Conservation (phyloP, 805 yeast genomes). For the Monosporozyma siamensis region DNA sequence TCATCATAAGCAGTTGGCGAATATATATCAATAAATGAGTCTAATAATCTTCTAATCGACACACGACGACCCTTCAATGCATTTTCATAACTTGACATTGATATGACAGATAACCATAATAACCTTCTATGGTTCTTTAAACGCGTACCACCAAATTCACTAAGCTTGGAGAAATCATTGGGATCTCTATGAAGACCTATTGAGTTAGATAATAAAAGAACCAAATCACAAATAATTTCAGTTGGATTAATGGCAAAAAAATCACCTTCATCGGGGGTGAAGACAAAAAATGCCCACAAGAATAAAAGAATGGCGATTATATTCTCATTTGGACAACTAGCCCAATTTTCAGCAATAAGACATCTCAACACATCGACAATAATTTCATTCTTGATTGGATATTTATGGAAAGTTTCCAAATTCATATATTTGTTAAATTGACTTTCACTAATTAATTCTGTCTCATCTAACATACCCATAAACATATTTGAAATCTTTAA, state of each 20-base stretch:
- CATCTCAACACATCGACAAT: slow-evolving; percentile 18
- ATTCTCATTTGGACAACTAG: slow-evolving; percentile 27
- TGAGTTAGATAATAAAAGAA: slow-evolving; percentile 21
- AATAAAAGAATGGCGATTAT: slow-evolving; percentile 22
- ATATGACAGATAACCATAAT: slow-evolving; percentile 22
- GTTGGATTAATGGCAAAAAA: slow-evolving; percentile 23
- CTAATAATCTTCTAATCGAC: slow-evolving; percentile 9
- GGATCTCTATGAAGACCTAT: slow-evolving; percentile 30
- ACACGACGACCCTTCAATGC: slow-evolving; percentile 22
- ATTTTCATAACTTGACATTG: slow-evolving; percentile 20
- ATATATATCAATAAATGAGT: slow-evolving; percentile 15
- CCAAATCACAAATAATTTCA: slow-evolving; percentile 22
- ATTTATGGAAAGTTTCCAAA: slow-evolving; percentile 12
- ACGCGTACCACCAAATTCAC: slow-evolving; percentile 8
- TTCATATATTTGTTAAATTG: slow-evolving; percentile 1
- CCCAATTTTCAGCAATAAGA: slow-evolving; percentile 22
- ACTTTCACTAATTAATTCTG: slow-evolving; percentile 3
- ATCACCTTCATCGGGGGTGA: slow-evolving; percentile 30
- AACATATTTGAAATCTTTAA: slow-evolving; percentile 25
- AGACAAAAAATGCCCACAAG: slow-evolving; percentile 27
- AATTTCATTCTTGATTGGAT: slow-evolving; percentile 19
- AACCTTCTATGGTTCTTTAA: slow-evolving; percentile 23
- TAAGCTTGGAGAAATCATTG: slow-evolving; percentile 17
- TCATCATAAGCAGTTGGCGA: slow-evolving; percentile 12
- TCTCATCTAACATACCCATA: slow-evolving; percentile 6